Base-by-base conservation (phyloP, 2,329 filamentous ascomycete species). In the Dactylellina leptospora region DNA sequence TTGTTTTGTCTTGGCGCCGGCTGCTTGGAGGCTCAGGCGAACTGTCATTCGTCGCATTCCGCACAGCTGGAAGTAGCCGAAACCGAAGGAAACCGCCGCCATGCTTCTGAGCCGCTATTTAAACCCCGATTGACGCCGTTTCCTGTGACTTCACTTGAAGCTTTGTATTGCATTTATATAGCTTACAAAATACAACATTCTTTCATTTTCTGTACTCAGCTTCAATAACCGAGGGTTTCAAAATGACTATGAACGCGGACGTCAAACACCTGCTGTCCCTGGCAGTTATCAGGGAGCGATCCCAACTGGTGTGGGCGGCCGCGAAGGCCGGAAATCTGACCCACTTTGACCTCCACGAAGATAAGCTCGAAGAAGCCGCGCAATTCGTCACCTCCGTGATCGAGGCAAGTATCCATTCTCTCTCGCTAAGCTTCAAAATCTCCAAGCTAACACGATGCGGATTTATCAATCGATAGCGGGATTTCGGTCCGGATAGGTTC, bases 211-310 rank as follows among this genome's bases (percentile, higher is more conserved):
- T n/a, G n/a, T n/a, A n/a, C n/a, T n/a, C n/a, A n/a, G n/a, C n/a
- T n/a, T n/a, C n/a, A n/a, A n/a, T n/a, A n/a, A n/a, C n/a, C n/a
- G n/a, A n/a, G n/a, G n/a, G n/a, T n/a, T n/a, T n/a, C n/a, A n/a
- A n/a, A n/a, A n/a, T n/a, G 20, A 55, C 28, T 13, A 56, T 58
- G 40, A 51, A 25, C 42, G 16, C 53, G 18, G 60, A 77, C 23
- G 91, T 90, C 27, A 92, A 88, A 74, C 97, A 97, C 81, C 85
- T 99, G 77, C 87, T 91, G 78, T 97, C 92, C 81, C 87, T 97
- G 78, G 88, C 91, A 77, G 88, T 95, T 27, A 92, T 99, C 23
- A 86, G 95, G 74, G 92, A 97, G 77, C 83, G 92, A 74, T 89
- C 86, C 78, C 86, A 82, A 76, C 82, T 95, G 75, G 84, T 96